These are phyloP conservation scores for Metschnikowia sp. DNA, from an alignment of 805 yeast genomes.

Conservation along the genomic window DNA sequence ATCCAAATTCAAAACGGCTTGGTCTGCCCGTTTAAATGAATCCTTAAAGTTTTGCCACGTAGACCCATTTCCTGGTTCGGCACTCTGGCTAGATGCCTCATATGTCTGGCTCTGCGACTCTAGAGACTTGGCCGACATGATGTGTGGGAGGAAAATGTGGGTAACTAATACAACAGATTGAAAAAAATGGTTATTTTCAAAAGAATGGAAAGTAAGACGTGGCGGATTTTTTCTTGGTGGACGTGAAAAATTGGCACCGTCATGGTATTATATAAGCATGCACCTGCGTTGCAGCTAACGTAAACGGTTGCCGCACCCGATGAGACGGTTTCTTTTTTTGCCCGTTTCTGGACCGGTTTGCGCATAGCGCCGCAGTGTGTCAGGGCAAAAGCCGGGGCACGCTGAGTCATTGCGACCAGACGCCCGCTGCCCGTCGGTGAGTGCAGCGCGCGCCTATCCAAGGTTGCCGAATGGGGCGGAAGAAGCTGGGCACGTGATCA, in stretches of 20 bases:
- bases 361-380: constrained; percentile 7
- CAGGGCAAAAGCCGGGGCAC: constrained; percentile 7
- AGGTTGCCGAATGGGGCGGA: background rate
- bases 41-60: constrained; percentile 24
- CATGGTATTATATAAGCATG: background rate
- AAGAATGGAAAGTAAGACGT: too few species aligned
- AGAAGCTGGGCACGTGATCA: background rate
- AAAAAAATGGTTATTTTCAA: too few species aligned
- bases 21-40: constrained; percentile 34
- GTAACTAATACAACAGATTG: too few species aligned
- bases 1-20: constrained; percentile 16
- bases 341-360: background rate
- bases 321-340: constrained; percentile 3
- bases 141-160: background rate
- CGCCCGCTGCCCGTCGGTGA: constrained; percentile 1
- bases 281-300: constrained; percentile 1
- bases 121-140: constrained; percentile 5
- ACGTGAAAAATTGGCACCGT: background rate
- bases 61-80: constrained; percentile 5
- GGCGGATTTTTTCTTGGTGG: too few species aligned
- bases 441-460: background rate
- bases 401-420: constrained; percentile 6
- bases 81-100: constrained; percentile 4
- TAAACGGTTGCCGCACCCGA: constrained; percentile 1
- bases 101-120: constrained; percentile 5